Percentiles rank a stretch among this genome's conserved stretches.
These are phyloP conservation scores for Creolimax fragrantissima DNA, from an alignment of 78 protist species.

Conservation along the genomic window DNA sequence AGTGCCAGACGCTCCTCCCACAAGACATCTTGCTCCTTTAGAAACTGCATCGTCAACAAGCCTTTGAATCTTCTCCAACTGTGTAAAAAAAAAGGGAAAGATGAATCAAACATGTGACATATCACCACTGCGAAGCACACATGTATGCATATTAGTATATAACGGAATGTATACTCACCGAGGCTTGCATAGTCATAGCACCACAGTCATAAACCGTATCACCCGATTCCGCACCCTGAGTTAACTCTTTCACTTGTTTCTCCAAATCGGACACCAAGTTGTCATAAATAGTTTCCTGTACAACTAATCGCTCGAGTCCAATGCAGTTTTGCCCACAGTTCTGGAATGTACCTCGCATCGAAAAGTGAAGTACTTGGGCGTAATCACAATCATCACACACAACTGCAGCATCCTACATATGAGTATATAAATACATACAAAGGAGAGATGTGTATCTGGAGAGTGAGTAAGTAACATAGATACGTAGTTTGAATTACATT, in stretches of 20 bases:
- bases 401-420: not conserved
- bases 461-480: too few species aligned
- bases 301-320: conserved; percentile 40
- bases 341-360: conserved; percentile 35
- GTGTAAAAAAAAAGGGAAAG: conserved; percentile 26
- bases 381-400: conserved; percentile 41
- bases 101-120: too few species aligned
- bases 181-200: conserved; percentile 56
- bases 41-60: conserved; percentile 44
- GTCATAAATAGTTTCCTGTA: conserved; percentile 50
- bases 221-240: conserved; percentile 46
- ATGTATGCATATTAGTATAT: too few species aligned
- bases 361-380: conserved; percentile 37
- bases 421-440: not conserved
- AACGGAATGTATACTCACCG: too few species aligned
- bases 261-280: conserved; percentile 20
- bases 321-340: conserved; percentile 51
- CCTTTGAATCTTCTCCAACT: conserved; percentile 45
- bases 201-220: conserved; percentile 55
- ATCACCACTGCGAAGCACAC: too few species aligned
- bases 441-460: too few species aligned
- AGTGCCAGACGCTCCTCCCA: conserved; percentile 40
- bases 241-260: not conserved
- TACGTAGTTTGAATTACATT: too few species aligned
- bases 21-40: conserved; percentile 51